Evolutionary conservation across 805 yeast genomes (phyloP).

Genomic region (Millerozyma miso): DNA sequence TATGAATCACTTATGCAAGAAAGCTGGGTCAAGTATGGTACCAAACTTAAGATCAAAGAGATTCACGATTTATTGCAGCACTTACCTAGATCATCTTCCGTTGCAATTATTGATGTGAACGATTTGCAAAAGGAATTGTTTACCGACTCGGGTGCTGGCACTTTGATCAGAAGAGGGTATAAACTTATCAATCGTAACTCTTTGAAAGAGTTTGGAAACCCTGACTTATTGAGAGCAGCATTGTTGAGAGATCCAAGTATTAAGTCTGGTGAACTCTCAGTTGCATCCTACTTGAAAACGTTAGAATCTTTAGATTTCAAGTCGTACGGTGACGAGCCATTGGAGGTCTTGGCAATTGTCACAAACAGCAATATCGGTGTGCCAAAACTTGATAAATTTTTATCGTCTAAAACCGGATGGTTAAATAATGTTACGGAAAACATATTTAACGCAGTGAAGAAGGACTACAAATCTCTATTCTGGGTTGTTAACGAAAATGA

Average conservation of each 20-base stretch:
- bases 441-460: conserved; percentile 75
- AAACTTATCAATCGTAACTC: conserved; percentile 71
- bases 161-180: conserved; percentile 95
- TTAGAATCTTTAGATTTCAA: conserved; percentile 62
- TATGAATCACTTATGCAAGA: conserved; percentile 86
- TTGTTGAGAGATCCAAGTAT: conserved; percentile 75
- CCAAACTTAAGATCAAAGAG: conserved; percentile 94
- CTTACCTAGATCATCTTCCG: conserved; percentile 95
- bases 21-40: conserved; percentile 98
- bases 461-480: conserved; percentile 68
- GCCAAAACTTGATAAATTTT: conserved; percentile 77
- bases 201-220: conserved; percentile 61
- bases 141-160: conserved; percentile 99
- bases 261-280: conserved; percentile 63
- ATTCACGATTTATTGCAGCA: conserved; percentile 91
- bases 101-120: conserved; percentile 92
- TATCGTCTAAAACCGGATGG: conserved; percentile 91
- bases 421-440: conserved; percentile 95
- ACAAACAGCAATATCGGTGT: conserved; percentile 41
- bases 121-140: conserved; percentile 96
- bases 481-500: conserved; percentile 93
- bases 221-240: conserved; percentile 75
- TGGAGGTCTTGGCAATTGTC: conserved; percentile 90
- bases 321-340: conserved; percentile 92
- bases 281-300: conserved; percentile 74